phyloP scores from a whole-genome alignment of 2,329 filamentous ascomycete genomes.

The Hyphodiscus sp. region DNA sequence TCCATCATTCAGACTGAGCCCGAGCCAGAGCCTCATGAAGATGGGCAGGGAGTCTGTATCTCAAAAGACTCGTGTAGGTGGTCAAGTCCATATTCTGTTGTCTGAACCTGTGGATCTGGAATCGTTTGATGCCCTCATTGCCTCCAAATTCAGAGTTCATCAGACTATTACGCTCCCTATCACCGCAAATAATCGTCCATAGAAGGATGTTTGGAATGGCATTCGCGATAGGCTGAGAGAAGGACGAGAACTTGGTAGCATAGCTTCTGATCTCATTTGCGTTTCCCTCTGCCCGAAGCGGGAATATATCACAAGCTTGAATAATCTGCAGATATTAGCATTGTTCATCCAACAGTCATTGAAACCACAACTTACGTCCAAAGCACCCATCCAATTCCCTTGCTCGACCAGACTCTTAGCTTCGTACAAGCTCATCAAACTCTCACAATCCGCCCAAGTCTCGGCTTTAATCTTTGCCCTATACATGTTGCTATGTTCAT shows the following conservation, averaged over 20 bases:
- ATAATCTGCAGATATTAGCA: conserved; percentile 54
- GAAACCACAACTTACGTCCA: conserved; percentile 55
- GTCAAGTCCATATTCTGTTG: conserved; percentile 84
- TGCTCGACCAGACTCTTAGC: conserved; percentile 53
- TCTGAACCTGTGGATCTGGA: conserved; percentile 64
- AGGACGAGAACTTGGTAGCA: conserved; percentile 72
- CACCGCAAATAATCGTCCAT: conserved; percentile 88
- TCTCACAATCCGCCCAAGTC: conserved; percentile 52
- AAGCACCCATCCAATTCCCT: conserved; percentile 51
- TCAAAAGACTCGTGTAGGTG: conserved; percentile 87
- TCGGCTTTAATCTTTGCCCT: conserved; percentile 50
- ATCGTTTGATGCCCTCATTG: conserved; percentile 56
- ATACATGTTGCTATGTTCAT: conserved; percentile 54
- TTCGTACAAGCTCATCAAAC: conserved; percentile 53
- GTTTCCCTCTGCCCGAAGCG: conserved; percentile 67
- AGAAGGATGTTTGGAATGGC: conserved; percentile 88
- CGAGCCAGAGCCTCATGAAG: conserved; percentile 84
- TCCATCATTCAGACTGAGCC: conserved; percentile 38
- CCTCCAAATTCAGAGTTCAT: conserved; percentile 67
- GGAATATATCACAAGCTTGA: conserved; percentile 68
- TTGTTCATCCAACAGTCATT: conserved; percentile 4
- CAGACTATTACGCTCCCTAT: conserved; percentile 67
- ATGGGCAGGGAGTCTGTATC: conserved; percentile 80
- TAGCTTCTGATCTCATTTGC: conserved; percentile 71
- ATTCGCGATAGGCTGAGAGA: conserved; percentile 75